These are phyloP conservation scores for Pyricularia pennisetigena DNA, from an alignment of 2,329 filamentous ascomycete species.

Conservation along the genomic window DNA sequence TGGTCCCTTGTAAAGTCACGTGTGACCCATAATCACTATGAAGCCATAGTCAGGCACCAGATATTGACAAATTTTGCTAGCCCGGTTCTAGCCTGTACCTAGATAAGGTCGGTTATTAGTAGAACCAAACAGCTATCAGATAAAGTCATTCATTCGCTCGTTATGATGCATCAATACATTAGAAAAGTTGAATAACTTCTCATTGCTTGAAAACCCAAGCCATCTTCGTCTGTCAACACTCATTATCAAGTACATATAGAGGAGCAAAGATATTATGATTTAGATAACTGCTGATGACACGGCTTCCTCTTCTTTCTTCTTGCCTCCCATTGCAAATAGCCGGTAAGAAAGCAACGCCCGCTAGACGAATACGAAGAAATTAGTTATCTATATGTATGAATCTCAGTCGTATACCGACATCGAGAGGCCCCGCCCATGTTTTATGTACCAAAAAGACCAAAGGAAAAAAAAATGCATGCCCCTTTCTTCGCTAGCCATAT, in stretches of 20 bases:
- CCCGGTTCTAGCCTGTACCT: not conserved
- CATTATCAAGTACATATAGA: not conserved
- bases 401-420: not conserved
- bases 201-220: not conserved
- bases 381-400: not conserved
- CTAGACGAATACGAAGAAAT: not conserved
- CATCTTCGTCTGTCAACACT: not conserved
- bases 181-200: not conserved
- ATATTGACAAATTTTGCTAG: not conserved
- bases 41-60: not conserved
- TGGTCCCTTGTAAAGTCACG: not conserved
- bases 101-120: not conserved
- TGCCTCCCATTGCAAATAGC: not conserved
- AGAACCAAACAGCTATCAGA: too few species aligned
- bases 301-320: not conserved
- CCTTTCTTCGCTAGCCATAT: slow-evolving; percentile 4
- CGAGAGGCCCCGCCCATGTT: slow-evolving; percentile 1
- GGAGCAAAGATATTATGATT: not conserved
- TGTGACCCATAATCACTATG: not conserved
- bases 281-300: not conserved
- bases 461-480: not conserved
- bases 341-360: not conserved
- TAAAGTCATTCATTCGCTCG: too few species aligned
- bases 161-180: too few species aligned
- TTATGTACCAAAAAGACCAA: slow-evolving; percentile 1